These are phyloP conservation scores for Podospora pseudopauciseta DNA, from an alignment of 495 filamentous ascomycete genomes.

Conservation along the genomic window DNA sequence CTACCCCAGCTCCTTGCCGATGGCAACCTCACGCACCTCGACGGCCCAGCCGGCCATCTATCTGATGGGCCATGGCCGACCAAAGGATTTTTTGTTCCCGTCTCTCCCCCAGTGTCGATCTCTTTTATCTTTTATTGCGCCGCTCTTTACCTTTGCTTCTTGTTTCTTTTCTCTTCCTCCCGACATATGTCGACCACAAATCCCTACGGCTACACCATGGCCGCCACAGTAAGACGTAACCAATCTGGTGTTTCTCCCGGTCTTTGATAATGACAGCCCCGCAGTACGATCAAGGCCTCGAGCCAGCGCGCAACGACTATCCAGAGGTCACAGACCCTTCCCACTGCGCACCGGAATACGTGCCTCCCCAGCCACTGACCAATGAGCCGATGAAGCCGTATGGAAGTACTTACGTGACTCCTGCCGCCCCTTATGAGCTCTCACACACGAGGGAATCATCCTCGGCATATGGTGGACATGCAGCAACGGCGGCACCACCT, in stretches of 20 bases:
- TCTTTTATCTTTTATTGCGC: not conserved
- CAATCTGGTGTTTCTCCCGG: not conserved
- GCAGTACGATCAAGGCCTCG: slow-evolving; percentile 38
- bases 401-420: slow-evolving; percentile 4
- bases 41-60: not conserved
- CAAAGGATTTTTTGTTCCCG: not conserved
- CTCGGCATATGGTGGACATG: slow-evolving; percentile 14
- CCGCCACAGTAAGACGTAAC: slow-evolving; percentile 17
- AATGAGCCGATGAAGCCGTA: not conserved
- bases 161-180: not conserved
- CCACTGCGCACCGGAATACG: not conserved
- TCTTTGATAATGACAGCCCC: slow-evolving; percentile 6
- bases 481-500: slow-evolving; percentile 10
- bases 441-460: not conserved
- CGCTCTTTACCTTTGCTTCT: not conserved
- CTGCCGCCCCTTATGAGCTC: not conserved
- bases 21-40: not conserved
- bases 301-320: slow-evolving; percentile 36
- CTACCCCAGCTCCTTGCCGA: not conserved
- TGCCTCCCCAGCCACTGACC: not conserved
- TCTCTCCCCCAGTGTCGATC: not conserved
- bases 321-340: slow-evolving; percentile 32
- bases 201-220: slow-evolving; percentile 23
- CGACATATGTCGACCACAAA: slow-evolving; percentile 19
- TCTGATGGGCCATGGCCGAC: not conserved